A percentile compares a stretch with the other conserved stretches of the same genome.
These are phyloP conservation scores for Elsinoe perseae DNA, from an alignment of 2,329 filamentous ascomycete species.

Conservation along the genomic window DNA sequence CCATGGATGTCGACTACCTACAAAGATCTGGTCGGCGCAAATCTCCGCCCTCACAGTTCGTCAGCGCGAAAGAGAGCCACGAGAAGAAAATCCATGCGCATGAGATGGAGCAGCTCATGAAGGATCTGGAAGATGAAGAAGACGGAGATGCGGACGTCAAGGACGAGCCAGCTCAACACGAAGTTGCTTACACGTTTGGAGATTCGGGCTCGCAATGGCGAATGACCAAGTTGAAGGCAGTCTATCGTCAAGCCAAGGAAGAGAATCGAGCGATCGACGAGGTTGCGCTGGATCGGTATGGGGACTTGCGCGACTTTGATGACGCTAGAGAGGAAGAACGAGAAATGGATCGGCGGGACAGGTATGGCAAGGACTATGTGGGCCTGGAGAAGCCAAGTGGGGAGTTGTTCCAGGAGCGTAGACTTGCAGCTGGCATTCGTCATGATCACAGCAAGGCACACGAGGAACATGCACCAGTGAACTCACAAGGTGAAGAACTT, in stretches of 20 bases:
- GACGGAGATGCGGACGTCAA: conserved; percentile 35
- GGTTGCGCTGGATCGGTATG: conserved; percentile 73
- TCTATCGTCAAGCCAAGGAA: conserved; percentile 73
- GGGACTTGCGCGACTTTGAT: conserved; percentile 75
- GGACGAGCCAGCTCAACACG: conserved; percentile 48
- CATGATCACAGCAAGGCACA: conserved; percentile 26
- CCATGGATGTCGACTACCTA: conserved; percentile 76
- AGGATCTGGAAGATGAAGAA: conserved; percentile 53
- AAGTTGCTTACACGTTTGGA: conserved; percentile 77
- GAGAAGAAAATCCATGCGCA: conserved; percentile 67
- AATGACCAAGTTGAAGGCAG: conserved; percentile 86
- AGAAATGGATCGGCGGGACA: conserved; percentile 74
- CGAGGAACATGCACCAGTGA: conserved; percentile 23
- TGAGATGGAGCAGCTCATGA: conserved; percentile 69
- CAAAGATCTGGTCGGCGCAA: conserved; percentile 51
- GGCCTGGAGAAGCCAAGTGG: conserved; percentile 82
- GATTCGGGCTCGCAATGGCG: conserved; percentile 88
- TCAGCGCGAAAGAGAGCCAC: conserved; percentile 50
- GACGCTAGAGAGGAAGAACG: conserved; percentile 85
- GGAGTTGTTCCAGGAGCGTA: conserved; percentile 73
- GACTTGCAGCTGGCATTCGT: conserved; percentile 49
- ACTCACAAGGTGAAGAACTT: conserved; percentile 51
- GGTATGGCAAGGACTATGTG: conserved; percentile 78
- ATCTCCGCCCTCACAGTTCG: conserved; percentile 37
- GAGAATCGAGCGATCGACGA: conserved; percentile 67